Evolutionary conservation across 768 basidiomycete genomes (phyloP), one percentile per base, ranked within the genome.

Genomic region (Mycena belliarum): DNA sequence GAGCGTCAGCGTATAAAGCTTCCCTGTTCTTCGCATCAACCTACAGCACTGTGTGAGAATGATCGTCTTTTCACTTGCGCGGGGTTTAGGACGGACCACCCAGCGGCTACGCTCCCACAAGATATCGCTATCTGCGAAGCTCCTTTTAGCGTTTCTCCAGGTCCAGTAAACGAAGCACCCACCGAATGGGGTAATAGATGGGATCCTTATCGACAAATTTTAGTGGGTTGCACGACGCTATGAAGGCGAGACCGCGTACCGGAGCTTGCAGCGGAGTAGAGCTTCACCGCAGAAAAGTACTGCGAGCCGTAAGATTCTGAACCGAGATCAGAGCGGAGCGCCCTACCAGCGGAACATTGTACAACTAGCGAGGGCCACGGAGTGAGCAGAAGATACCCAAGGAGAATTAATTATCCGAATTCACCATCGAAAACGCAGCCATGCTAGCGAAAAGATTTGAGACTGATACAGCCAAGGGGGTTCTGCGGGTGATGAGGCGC

Each of bases 151-250:
- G 65, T 55, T 52, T 48, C 61, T 38, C 55, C 52, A 63, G 40
- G 61, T 48, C 25, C 53, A 52, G 55, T 25, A 61, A 32, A 47
- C 33, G 42, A 46, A 41, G 32, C 20, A 65, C 86, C 72, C 74
- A 93, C 89, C 33, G 92, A 93, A 74, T 96, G 95, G 23, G 95
- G 94, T 35, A 98, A 74, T 21, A 99, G 75, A 75, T 95, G 95
- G 26, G 90, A 76, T 26, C 91, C 91, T 91, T 65, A 63, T 57
- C 60, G 40, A 44, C 62, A 38, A 63, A 32, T 54, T 57, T 64
- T 41, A 65, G 49, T 35, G 52, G 23, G 35, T 25, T 37, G 20
- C 6, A 43, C 44, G 37, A 57, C 43, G 55, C 56, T 37, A 42
- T 41, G n/a, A n/a, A 57, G 24, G 28, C 50, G 7, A 6, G 42